phyloP scores from a whole-genome alignment of 2,329 filamentous ascomycete genomes.

The Amauroascus verrucosus region DNA sequence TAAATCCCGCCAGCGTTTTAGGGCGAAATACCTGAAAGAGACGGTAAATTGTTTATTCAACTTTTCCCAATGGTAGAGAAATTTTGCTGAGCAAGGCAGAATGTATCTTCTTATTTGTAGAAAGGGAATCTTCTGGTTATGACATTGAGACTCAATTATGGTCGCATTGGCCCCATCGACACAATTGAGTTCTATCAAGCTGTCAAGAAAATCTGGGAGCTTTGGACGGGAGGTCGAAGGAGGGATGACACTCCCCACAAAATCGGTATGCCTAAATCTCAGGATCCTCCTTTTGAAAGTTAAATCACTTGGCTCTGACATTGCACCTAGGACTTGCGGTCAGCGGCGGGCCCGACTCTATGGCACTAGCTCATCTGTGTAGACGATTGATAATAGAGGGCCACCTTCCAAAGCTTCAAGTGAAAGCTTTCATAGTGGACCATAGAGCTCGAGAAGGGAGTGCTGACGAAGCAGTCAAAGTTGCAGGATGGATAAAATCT shows the following conservation, averaged over 20 bases:
- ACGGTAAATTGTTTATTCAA: no score
- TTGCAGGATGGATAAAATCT: conserved; percentile 37
- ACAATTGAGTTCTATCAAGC: conserved; percentile 40
- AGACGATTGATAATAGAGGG: conserved; percentile 34
- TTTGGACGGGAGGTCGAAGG: conserved; percentile 37
- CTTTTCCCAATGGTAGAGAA: no score
- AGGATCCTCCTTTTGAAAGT: no score
- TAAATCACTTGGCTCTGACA: neutral
- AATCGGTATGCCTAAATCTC: conserved; percentile 14
- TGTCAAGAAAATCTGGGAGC: conserved; percentile 27
- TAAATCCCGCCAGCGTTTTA: no score
- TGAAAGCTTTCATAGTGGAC: conserved; percentile 52
- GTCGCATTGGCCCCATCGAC: neutral
- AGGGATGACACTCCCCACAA: neutral
- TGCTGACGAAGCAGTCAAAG: conserved; percentile 44
- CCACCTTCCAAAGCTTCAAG: conserved; percentile 21
- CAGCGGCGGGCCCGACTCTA: conserved; percentile 94
- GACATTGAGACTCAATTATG: conserved; percentile 19
- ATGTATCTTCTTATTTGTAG: neutral
- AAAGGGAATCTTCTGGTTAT: conserved; percentile 7
- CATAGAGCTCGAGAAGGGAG: conserved; percentile 50
- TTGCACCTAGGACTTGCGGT: conserved; percentile 57
- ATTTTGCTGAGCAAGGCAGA: no score
- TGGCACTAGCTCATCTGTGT: conserved; percentile 77
- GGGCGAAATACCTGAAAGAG: no score